These are phyloP conservation scores for Mycena crocata DNA, from an alignment of 768 basidiomycete genomes.

Conservation along the genomic window DNA sequence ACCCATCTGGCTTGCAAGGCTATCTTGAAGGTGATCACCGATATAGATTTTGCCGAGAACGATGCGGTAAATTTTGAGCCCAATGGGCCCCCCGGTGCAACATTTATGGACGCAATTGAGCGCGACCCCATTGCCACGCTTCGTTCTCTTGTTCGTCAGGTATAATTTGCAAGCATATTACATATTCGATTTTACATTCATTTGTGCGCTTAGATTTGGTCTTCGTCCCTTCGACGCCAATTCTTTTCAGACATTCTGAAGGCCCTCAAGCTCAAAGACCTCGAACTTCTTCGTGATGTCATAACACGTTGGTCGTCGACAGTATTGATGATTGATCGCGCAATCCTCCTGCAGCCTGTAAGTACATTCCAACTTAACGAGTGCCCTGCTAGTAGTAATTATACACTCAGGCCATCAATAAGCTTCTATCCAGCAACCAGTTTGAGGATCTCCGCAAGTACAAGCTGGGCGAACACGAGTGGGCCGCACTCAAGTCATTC, in stretches of 20 bases:
- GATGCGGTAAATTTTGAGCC: no score
- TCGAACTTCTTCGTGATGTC: constrained; percentile 45
- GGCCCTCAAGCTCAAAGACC: constrained; percentile 17
- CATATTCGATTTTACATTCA: no score
- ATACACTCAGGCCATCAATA: constrained; percentile 39
- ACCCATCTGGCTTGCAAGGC: constrained; percentile 22
- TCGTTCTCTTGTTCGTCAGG: no score
- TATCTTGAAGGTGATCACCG: constrained; percentile 8
- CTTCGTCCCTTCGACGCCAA: constrained; percentile 40
- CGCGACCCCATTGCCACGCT: no score
- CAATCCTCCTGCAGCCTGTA: constrained; percentile 38
- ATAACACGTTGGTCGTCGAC: constrained; percentile 46
- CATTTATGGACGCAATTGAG: no score
- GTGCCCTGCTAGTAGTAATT: neutral
- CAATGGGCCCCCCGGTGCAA: no score
- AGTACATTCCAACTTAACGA: constrained; percentile 16
- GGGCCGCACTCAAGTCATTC: constrained; percentile 38
- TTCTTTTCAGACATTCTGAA: constrained; percentile 35
- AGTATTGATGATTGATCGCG: constrained; percentile 43
- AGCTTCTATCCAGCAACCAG: constrained; percentile 32
- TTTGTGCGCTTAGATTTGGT: no score
- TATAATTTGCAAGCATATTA: no score
- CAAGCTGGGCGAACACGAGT: constrained; percentile 35
- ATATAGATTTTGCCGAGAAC: constrained; percentile 23
- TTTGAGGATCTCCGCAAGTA: constrained; percentile 40